phyloP scores from a whole-genome alignment of 768 basidiomycete genomes.

The Hysterangium stoloniferum region DNA sequence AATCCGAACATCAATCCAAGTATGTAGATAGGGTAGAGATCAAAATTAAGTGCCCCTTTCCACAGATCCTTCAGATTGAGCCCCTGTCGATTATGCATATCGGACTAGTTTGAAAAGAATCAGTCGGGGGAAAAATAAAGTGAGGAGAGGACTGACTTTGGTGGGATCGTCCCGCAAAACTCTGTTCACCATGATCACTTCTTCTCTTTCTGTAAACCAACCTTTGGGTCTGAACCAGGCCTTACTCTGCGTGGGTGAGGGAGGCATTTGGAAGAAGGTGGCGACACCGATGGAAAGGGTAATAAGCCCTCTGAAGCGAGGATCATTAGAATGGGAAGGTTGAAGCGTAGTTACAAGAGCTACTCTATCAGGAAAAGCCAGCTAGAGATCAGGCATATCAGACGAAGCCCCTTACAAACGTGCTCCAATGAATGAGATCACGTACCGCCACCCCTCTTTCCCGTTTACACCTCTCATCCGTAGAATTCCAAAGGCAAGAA shows the following conservation, averaged over 20 bases:
- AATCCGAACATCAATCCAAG: conserved; percentile 48
- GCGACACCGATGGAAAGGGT: conserved; percentile 46
- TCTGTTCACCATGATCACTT: conserved; percentile 50
- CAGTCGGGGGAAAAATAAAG: neutral
- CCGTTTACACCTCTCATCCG: conserved; percentile 49
- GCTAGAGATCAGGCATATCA: no score
- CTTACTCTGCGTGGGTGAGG: conserved; percentile 52
- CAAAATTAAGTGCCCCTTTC: conserved; percentile 50
- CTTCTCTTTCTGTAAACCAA: conserved; percentile 58
- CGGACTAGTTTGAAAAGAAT: no score
- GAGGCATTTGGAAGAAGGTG: conserved; percentile 52
- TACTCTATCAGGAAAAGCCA: conserved; percentile 55
- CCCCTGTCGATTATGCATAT: conserved; percentile 67
- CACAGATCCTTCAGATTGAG: conserved; percentile 42
- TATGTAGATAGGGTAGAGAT: conserved; percentile 61
- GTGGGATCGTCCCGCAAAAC: conserved; percentile 59
- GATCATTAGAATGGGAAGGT: neutral
- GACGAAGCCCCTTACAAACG: no score
- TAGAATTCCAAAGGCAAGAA: conserved; percentile 55
- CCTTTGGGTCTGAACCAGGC: conserved; percentile 51
- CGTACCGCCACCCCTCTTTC: conserved; percentile 43
- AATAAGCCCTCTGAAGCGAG: conserved; percentile 30
- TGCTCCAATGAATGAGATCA: conserved; percentile 5
- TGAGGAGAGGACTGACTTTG: conserved; percentile 31
- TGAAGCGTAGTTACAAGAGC: conserved; percentile 7